Evolutionary conservation across 371 early-diverging fungal species (phyloP).

Genomic region (Mucor plumbeus): DNA sequence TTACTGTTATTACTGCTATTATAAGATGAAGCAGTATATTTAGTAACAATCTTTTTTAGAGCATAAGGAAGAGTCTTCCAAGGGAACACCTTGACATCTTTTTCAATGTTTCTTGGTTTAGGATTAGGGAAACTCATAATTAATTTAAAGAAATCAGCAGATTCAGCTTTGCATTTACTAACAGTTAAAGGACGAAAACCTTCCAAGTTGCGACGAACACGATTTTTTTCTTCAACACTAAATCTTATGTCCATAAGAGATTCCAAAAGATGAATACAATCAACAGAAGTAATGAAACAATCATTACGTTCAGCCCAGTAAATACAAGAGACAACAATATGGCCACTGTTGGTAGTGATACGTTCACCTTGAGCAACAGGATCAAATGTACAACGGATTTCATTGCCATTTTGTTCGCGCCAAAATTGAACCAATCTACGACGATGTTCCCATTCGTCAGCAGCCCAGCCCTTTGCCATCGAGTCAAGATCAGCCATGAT

Average conservation of each 20-base stretch:
- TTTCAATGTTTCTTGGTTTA: constrained; percentile 86
- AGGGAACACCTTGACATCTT: constrained; percentile 30
- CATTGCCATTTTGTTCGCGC: constrained; percentile 55
- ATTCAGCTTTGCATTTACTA: constrained; percentile 75
- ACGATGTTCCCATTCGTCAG: constrained; percentile 63
- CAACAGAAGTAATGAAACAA: constrained; percentile 82
- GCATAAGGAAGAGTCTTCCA: constrained; percentile 74
- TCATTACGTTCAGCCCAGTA: constrained; percentile 80
- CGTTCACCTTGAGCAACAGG: constrained; percentile 39
- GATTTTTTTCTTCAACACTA: constrained; percentile 85
- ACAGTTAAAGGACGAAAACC: constrained; percentile 83
- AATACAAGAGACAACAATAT: constrained; percentile 71
- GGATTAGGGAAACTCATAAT: constrained; percentile 87
- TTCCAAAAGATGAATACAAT: constrained; percentile 80
- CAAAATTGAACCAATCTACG: constrained; percentile 78
- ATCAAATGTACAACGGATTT: constrained; percentile 69
- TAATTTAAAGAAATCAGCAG: constrained; percentile 77
- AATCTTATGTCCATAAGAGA: constrained; percentile 76
- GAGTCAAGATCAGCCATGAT: constrained; percentile 64
- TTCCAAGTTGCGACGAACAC: constrained; percentile 84
- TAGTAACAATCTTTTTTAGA: constrained; percentile 76
- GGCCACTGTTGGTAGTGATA: constrained; percentile 16
- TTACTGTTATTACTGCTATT: not conserved
- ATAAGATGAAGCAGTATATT: constrained; percentile 54
- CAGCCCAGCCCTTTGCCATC: constrained; percentile 56